Evolutionary conservation across 176 grass and related monocot genomes (phyloP).

Genomic region (Oryza longistaminata): DNA sequence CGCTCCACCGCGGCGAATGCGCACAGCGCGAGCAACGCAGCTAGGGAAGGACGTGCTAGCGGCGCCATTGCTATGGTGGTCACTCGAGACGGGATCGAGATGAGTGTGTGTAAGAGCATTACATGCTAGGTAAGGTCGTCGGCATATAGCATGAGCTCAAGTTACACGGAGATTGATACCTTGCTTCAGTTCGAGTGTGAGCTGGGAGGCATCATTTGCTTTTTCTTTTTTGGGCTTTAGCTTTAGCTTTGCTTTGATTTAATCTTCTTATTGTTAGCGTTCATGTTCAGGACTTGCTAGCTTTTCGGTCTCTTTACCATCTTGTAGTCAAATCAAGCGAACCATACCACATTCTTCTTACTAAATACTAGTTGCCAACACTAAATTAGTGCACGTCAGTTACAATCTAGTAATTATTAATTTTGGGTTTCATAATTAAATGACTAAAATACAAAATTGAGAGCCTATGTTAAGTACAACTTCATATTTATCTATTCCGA

Average conservation of each 20-base stretch:
- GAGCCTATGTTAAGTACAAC: too few relatives aligned
- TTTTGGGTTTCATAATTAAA: too few relatives aligned
- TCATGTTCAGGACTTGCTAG: neutral
- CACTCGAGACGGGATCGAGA: neutral
- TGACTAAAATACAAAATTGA: too few relatives aligned
- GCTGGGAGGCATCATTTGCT: slow-evolving; percentile 44
- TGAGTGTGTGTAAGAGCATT: neutral
- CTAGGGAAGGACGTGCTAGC: neutral
- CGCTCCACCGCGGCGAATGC: neutral
- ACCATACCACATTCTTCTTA: neutral
- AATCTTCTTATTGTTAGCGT: neutral
- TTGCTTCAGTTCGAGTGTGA: slow-evolving; percentile 48
- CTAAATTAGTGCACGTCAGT: too few relatives aligned
- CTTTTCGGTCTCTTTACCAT: slow-evolving; percentile 21
- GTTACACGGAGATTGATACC: slow-evolving; percentile 40
- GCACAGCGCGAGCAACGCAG: slow-evolving; percentile 23
- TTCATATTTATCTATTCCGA: too few relatives aligned
- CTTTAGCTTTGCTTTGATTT: slow-evolving; percentile 48
- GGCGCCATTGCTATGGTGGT: slow-evolving; percentile 33
- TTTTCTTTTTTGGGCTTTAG: slow-evolving; percentile 37
- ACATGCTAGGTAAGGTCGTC: neutral
- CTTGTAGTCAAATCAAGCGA: neutral
- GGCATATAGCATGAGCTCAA: neutral
- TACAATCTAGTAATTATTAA: too few relatives aligned
- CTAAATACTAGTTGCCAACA: too few relatives aligned